Evolutionary conservation across 2,329 filamentous ascomycete genomes (phyloP).

Genomic region (Xylariaceae sp.): DNA sequence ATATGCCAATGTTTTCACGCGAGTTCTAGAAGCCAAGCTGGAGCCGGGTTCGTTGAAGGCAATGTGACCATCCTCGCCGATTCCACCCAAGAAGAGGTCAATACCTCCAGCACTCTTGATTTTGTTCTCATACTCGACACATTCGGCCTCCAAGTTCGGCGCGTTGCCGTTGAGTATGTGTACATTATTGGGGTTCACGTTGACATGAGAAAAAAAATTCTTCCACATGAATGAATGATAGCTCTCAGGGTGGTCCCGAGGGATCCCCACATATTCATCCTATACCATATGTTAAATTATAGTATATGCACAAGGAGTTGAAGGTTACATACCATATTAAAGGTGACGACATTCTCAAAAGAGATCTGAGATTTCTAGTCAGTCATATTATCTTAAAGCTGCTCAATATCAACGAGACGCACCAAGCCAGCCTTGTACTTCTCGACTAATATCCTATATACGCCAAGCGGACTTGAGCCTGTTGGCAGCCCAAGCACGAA

Average conservation of each 20-base stretch:
- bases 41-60: conserved; percentile 91
- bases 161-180: conserved; percentile 86
- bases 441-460: conserved; percentile 78
- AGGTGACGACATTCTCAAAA: conserved; percentile 87
- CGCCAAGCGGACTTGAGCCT: conserved; percentile 77
- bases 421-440: conserved; percentile 70
- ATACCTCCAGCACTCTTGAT: conserved; percentile 79
- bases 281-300: conserved; percentile 39
- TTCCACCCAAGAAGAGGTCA: conserved; percentile 83
- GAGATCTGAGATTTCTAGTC: conserved; percentile 64
- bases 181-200: conserved; percentile 81
- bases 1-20: conserved; percentile 86
- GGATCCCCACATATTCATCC: conserved; percentile 87
- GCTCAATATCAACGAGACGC: conserved; percentile 30
- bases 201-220: conserved; percentile 85
- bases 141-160: conserved; percentile 75
- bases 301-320: background rate
- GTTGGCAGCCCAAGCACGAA: conserved; percentile 86
- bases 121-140: conserved; percentile 77
- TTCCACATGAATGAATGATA: conserved; percentile 96
- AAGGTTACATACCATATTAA: conserved; percentile 74
- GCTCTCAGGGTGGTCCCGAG: conserved; percentile 81
- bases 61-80: conserved; percentile 86
- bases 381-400: conserved; percentile 9
- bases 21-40: conserved; percentile 75